These are phyloP conservation scores for Epichloe aotearoae DNA, from an alignment of 2,329 filamentous ascomycete species.

Conservation along the genomic window DNA sequence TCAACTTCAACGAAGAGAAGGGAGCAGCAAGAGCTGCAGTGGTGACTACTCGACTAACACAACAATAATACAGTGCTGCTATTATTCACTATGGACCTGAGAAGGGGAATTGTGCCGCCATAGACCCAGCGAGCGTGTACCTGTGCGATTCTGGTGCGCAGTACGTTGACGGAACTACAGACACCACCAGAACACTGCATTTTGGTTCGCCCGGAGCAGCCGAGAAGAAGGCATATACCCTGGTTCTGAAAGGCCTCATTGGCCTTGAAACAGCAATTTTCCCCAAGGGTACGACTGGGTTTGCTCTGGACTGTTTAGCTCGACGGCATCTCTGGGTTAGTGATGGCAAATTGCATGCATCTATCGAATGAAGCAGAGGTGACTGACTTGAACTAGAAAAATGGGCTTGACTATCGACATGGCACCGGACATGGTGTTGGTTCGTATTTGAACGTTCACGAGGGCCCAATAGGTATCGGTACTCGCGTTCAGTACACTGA, in stretches of 20 bases:
- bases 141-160: conserved; percentile 97
- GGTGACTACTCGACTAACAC: background rate
- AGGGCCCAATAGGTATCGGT: conserved; percentile 92
- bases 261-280: conserved; percentile 76
- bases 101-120: conserved; percentile 62
- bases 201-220: conserved; percentile 74
- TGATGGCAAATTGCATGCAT: background rate
- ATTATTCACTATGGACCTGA: conserved; percentile 95
- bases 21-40: background rate
- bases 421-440: conserved; percentile 94
- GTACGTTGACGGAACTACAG: conserved; percentile 88
- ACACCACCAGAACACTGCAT: conserved; percentile 86
- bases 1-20: no score
- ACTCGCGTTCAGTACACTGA: conserved; percentile 86
- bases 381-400: conserved; percentile 13
- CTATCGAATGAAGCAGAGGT: background rate
- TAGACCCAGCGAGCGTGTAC: conserved; percentile 79
- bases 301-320: conserved; percentile 76
- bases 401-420: conserved; percentile 89
- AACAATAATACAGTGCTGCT: conserved; percentile 51
- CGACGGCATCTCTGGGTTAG: conserved; percentile 83
- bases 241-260: conserved; percentile 91
- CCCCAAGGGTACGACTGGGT: conserved; percentile 89
- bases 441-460: conserved; percentile 91
- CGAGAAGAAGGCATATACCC: conserved; percentile 80